Evolutionary conservation across 2,329 filamentous ascomycete species (phyloP), one percentile per base, ranked within the genome.

Genomic region (Pestalotiopsis sp.): DNA sequence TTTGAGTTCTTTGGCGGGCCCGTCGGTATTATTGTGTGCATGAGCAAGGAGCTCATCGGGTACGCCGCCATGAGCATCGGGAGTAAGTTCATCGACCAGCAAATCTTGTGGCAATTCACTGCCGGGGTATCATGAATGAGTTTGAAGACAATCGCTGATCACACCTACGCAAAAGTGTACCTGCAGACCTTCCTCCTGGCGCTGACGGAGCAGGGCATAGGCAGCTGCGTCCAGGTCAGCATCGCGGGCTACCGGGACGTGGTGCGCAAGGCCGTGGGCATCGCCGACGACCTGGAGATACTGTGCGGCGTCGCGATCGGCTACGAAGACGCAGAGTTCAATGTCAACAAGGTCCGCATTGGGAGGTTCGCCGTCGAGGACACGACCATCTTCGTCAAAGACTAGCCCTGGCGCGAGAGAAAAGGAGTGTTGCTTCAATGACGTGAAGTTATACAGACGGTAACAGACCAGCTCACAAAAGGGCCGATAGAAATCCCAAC

Each of bases 1-100:
- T 74, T 64, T 57, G 70, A 72, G 2, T 75, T 74, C 71, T 74
- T 74, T 68, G 70, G 73, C 20, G 73, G 73, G 0, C 71, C 74
- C 1, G 70, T 69, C 0, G 74, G 60, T 1, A 61, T 69, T 1
- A 52, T 75, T 58, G 69, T 74, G 23, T 73, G 72, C 68, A 72
- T 73, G 70, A 69, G 68, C 58, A 25, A 38, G 25, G 66, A 68
- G 12, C 68, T 74, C 9, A 52, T 12, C 5, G 66, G 66, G 0
- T 58, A 36, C 20, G 70, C 65, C 11, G 70, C 70, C 4, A 65
- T 72, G 7, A 70, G 72, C 25, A 70, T 75, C 14, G 70, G 72
- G 14, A 62, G 45, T 52, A n/a, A 52, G 45, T 52, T 23, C 31
- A 36, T 52, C 17, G 13, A 52, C 6, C 20, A 23, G 20, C 20